Evolutionary conservation across 495 filamentous ascomycete species (phyloP), one percentile per base, ranked within the genome.

Genomic region (Aspergillus ostianus): DNA sequence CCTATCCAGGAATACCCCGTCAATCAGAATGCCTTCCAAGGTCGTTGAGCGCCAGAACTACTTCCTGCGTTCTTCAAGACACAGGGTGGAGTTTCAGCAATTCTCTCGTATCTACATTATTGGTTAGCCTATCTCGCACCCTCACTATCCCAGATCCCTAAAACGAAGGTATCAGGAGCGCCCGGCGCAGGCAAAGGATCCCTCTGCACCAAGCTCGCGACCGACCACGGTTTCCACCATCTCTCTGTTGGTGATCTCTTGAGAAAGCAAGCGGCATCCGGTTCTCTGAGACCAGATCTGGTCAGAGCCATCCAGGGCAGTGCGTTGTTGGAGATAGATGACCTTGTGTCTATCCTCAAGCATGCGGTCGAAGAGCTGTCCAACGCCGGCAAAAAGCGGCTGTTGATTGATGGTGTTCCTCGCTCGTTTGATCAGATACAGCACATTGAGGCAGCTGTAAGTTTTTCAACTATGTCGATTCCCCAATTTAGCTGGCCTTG

Each of bases 121-220:
- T 10, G 52, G 52, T 44, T 6, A 45, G 52, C 6, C 4, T 17
- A 55, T 17, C 13, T 49, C n/a, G 18, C 6, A 55, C 4, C 0
- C 17, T 7, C 30, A 12, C n/a, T 2, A 54, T 19, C 5, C n/a
- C 20, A 3, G 10, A 2, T 15, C 13, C 15, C 36, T 41, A 44
- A n/a, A 2, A 54, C 1, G 7, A 44, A 44, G 6, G 2, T 21
- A 1, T 20, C n/a, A 55, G 52, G 52, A 8, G 30, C 52, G 1
- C 52, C 52, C 2, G 52, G 52, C 17, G 27, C 52, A 55, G 52
- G 52, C 17, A 55, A 55, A 23, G 18, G 29, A 0, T 41, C 52
- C 0, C 29, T 55, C 4, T 41, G 52, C 29, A 4, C 30, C 9
- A 41, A 41, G 21, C 13, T 55, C 15, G 27, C 52, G 4, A 2